Base-by-base conservation (phyloP, 163 green algal genomes). In the Prototheca cutis region DNA sequence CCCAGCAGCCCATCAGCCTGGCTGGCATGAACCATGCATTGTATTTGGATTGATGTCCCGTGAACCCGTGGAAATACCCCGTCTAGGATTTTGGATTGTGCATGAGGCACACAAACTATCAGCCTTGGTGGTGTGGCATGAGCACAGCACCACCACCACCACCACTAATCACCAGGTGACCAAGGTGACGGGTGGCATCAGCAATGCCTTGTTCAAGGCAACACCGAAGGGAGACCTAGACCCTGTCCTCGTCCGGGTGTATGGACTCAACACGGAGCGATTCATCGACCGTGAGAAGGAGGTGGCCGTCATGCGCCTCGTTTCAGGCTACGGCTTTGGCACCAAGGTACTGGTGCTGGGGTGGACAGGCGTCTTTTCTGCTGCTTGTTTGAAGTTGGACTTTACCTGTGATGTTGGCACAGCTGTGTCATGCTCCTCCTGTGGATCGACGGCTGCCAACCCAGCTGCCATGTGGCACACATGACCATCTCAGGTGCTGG, bases 241-340 rank as follows among this genome's bases (percentile, higher is more conserved):
- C 24, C 59, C 71, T 21, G 79, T 93, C 21, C 66, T 76, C 1
- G 65, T 90, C 21, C 66, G 84, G 21, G 65, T 95, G 8, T 96
- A 93, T 73, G 90, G 88, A 1, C 72, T 86, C 30, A 84, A 90
- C 56, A 95, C 90, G 1, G 90, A 96, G 45, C 65, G 81, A 36
- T 60, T 95, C 7, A 86, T 96, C 17, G 80, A 78, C 58, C 66
- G 90, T 3, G 52, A 72, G 4, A 39, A 68, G n/a, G 88, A 97
- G 69, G 55, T 74, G 42, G 24, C 63, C 6, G 57, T 76, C 18
- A 67, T 93, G 45, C 24, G 76, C 39, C 59, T 72, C 3, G 74
- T 94, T 8, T 81, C 83, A 40, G 4, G 32, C 2, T 40, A 64
- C 45, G 87, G 86, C 25, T 97, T 98, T 73, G 91, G 91, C 2